Base-by-base conservation (phyloP, 805 yeast genomes). In the Lipomyces oligophaga region DNA sequence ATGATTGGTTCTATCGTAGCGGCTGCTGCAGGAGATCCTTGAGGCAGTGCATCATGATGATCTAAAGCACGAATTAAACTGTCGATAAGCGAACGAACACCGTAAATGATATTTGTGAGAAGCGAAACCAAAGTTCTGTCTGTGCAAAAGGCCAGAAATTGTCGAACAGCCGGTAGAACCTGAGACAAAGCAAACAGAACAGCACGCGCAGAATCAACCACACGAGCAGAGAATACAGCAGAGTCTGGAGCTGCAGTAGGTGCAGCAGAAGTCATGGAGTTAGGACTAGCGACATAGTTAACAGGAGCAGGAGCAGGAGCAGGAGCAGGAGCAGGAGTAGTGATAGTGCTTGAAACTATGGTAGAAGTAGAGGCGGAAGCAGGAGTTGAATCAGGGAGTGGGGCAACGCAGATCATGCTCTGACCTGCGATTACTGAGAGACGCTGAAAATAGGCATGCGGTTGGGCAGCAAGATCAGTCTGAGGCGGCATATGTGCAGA, bases 1-100 rank as follows among this genome's bases (percentile, higher is more conserved):
- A 71, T 56, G 39, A 74, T 57, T 5, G 69, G 68, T 13, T 65
- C 69, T 44, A 67, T 68, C n/a, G 54, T 43, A 15, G 47, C 25
- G 4, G 45, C 28, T 11, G 46, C 40, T 4, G 44, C 43, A 8
- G 32, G 13, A 8, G 48, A 38, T 8, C 36, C 38, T 18, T 34
- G 30, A 4, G 47, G 37, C n/a, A 50, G 43, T 21, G 60, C 57
- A 35, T 57, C 60, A 28, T 55, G 57, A 26, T 47, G 52, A 24
- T 57, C 60, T 10, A 57, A 39, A 3, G 57, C 53, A 16, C 52
- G 45, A 16, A 57, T 48, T 38, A 57, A 46, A 11, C 44, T 26
- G 19, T 57, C 60, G 19, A 57, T 54, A 24, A 48, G 58, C 11
- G 41, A 20, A 18, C 48, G 38, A 8, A 54, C 26, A 21, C 43